Evolutionary conservation across 805 yeast genomes (phyloP).

Genomic region (Zygosaccharomyces kombuchaensis): DNA sequence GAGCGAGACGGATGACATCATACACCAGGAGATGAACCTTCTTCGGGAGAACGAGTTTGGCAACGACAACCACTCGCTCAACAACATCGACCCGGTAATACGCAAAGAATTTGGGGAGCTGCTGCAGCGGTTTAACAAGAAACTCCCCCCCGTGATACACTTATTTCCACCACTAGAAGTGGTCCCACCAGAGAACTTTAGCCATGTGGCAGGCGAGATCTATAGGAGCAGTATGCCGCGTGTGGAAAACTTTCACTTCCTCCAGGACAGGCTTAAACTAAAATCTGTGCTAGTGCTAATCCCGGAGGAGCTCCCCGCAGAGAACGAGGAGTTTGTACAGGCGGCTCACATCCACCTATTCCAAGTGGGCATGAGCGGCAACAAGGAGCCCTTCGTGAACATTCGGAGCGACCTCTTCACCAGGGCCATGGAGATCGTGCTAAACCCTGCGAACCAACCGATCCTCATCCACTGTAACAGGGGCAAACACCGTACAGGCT

Average conservation of each 20-base stretch:
- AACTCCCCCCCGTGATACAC: background rate
- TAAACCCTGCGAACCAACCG: conserved; percentile 87
- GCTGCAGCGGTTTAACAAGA: conserved; percentile 14
- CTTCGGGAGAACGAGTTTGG: conserved; percentile 14
- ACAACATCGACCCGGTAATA: conserved; percentile 16
- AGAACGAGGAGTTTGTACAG: conserved; percentile 60
- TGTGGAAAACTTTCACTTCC: conserved; percentile 70
- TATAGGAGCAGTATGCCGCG: conserved; percentile 90
- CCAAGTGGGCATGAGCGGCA: conserved; percentile 92
- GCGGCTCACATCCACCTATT: conserved; percentile 61
- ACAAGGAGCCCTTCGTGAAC: conserved; percentile 90
- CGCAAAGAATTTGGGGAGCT: conserved; percentile 17
- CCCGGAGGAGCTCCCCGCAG: conserved; percentile 87
- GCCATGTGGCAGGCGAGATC: conserved; percentile 71
- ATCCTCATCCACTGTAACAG: conserved; percentile 90
- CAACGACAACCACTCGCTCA: conserved; percentile 16
- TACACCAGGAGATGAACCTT: conserved; percentile 13
- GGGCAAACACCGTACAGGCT: conserved; percentile 96
- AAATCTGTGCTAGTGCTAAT: conserved; percentile 78
- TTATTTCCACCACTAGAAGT: conserved; percentile 15
- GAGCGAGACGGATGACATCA: conserved; percentile 30
- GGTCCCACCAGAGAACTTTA: conserved; percentile 84
- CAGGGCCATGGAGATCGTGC: conserved; percentile 72
- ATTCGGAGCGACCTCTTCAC: conserved; percentile 65
- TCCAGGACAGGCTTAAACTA: conserved; percentile 51